phyloP scores from a whole-genome alignment of 1,139 yeast species.

The Yamadazyma dushanensis region DNA sequence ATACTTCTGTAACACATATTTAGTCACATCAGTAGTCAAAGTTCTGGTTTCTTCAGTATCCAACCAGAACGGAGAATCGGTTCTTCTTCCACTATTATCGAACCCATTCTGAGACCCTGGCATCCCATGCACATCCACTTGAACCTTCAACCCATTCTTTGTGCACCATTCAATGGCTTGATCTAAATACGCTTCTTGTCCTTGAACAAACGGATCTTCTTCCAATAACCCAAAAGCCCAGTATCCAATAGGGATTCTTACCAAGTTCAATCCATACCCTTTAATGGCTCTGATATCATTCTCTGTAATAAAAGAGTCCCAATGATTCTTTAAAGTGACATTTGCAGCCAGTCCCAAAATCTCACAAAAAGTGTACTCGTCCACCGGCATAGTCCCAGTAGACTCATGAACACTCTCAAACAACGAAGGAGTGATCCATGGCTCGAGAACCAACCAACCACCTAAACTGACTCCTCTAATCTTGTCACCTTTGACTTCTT shows the following conservation, averaged over 20 bases:
- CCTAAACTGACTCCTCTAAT: conserved; percentile 26
- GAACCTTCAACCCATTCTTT: conserved; percentile 19
- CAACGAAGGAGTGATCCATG: conserved; percentile 27
- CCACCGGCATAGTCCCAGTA: conserved; percentile 19
- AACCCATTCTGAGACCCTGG: conserved; percentile 33
- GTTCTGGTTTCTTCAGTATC: conserved; percentile 16
- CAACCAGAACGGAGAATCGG: conserved; percentile 15
- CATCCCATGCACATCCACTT: conserved; percentile 27
- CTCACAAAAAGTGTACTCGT: conserved; percentile 21
- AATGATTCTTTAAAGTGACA: conserved; percentile 19
- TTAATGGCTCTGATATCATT: conserved; percentile 21
- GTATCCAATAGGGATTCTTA: conserved; percentile 28
- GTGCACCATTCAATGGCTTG: conserved; percentile 24
- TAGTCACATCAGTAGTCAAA: conserved; percentile 18
- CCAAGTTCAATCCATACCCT: conserved; percentile 21
- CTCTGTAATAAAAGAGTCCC: conserved; percentile 22
- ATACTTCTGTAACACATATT: conserved; percentile 22
- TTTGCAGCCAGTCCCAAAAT: conserved; percentile 16
- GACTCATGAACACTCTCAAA: conserved; percentile 18
- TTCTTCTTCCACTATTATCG: conserved; percentile 25
- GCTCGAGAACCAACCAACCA: conserved; percentile 31
- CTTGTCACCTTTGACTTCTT: conserved; percentile 6
- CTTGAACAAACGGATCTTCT: conserved; percentile 24
- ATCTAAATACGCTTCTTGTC: conserved; percentile 26
- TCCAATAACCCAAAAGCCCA: conserved; percentile 25